Conservation (phyloP, 2,329 filamentous ascomycete species). For the Penicillium brevicompactum region DNA sequence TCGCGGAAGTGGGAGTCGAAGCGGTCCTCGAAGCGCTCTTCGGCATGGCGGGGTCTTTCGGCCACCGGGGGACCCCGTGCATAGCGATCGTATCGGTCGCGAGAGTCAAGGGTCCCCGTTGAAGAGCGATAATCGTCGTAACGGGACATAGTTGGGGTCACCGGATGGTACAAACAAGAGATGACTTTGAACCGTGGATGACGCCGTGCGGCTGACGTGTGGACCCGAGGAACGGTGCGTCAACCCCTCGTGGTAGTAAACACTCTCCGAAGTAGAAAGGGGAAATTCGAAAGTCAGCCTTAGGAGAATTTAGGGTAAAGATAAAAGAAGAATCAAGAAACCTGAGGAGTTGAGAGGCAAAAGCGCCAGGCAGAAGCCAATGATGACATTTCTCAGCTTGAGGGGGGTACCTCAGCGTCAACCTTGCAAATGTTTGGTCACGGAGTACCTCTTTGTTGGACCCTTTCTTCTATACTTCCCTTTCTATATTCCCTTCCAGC, state of each 20-base stretch:
- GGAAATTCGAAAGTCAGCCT: conserved; percentile 15
- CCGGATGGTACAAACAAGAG: conserved; percentile 9
- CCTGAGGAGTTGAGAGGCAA: not conserved
- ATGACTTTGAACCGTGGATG: conserved; percentile 36
- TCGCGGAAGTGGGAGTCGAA: conserved; percentile 42
- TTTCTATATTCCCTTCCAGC: too few relatives aligned
- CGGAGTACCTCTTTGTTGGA: too few relatives aligned
- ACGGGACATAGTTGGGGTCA: conserved; percentile 34
- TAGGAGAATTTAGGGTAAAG: conserved; percentile 1
- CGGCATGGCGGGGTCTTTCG: conserved; percentile 38
- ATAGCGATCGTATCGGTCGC: conserved; percentile 47
- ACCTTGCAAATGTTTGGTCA: too few relatives aligned
- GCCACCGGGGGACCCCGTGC: conserved; percentile 38
- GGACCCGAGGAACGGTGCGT: conserved; percentile 17
- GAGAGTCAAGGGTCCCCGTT: conserved; percentile 36
- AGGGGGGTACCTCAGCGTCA: too few relatives aligned
- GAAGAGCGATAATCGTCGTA: conserved; percentile 41
- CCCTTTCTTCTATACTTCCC: too few relatives aligned
- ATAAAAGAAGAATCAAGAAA: not conserved
- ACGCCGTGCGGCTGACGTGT: conserved; percentile 37
- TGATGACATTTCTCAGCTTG: conserved; percentile 17
- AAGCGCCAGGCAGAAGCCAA: conserved; percentile 22
- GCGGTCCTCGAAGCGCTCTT: conserved; percentile 30
- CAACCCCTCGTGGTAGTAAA: too few relatives aligned
- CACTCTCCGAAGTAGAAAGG: conserved; percentile 1